Evolutionary conservation across 2,329 filamentous ascomycete genomes (phyloP).

Genomic region (Aspergillus ustus): DNA sequence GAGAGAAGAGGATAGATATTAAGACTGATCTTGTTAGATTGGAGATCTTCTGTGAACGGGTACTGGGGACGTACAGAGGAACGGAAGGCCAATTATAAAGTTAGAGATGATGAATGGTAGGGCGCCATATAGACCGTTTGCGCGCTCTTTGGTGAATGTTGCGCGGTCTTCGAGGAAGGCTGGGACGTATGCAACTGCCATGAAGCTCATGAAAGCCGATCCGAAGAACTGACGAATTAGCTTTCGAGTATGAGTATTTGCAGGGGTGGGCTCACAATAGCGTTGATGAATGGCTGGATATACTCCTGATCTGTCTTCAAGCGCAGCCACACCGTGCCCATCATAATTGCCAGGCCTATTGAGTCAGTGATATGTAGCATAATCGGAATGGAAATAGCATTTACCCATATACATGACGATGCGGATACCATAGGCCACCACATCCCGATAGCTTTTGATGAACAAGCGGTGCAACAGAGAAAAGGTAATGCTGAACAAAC

Average conservation of each 20-base stretch:
- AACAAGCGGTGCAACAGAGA: slow-evolving; percentile 77
- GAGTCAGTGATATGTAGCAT: slow-evolving; percentile 6
- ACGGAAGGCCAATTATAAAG: slow-evolving; percentile 80
- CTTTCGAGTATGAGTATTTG: neutral
- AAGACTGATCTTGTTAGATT: slow-evolving; percentile 53
- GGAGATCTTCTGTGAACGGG: neutral
- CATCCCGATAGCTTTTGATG: slow-evolving; percentile 82
- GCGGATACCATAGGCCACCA: slow-evolving; percentile 82
- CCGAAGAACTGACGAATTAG: slow-evolving; percentile 62
- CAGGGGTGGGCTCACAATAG: slow-evolving; percentile 58
- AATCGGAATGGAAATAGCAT: neutral
- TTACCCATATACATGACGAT: slow-evolving; percentile 77
- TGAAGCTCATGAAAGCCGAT: slow-evolving; percentile 77
- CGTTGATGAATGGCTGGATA: slow-evolving; percentile 82
- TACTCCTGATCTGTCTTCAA: slow-evolving; percentile 69
- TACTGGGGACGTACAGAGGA: slow-evolving; percentile 60
- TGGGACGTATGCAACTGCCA: slow-evolving; percentile 84
- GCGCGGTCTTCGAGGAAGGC: slow-evolving; percentile 78
- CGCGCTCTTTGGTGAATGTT: slow-evolving; percentile 75
- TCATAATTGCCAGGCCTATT: slow-evolving; percentile 75
- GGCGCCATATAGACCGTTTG: slow-evolving; percentile 79
- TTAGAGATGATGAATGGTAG: slow-evolving; percentile 76
- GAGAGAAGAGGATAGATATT: slow-evolving; percentile 75
- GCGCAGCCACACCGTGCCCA: slow-evolving; percentile 85
- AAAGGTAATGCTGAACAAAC: slow-evolving; percentile 56